Evolutionary conservation across 169 alveolate genomes (phyloP).

Genomic region (Plasmodium reichenowi): DNA sequence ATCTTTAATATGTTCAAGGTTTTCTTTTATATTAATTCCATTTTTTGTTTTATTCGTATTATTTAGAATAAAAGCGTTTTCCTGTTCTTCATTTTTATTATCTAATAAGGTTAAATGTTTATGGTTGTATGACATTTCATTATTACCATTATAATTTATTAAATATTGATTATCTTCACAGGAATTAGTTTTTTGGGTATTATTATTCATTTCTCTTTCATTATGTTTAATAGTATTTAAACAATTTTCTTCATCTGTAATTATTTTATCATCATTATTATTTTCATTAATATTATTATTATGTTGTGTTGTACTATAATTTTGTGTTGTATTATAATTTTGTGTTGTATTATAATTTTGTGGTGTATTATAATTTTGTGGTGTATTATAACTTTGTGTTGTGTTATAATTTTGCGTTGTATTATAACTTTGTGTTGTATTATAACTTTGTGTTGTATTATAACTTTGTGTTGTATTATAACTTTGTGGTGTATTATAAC

Average conservation of each 20-base stretch:
- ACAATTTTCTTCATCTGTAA: neutral
- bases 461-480: too few species aligned
- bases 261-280: neutral
- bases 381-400: too few species aligned
- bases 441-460: too few species aligned
- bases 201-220: neutral
- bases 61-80: neutral
- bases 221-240: neutral
- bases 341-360: too few species aligned
- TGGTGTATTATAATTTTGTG: too few species aligned
- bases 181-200: neutral
- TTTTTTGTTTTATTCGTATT: neutral
- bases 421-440: too few species aligned
- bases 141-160: neutral
- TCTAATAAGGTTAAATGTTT: neutral
- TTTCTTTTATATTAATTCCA: neutral
- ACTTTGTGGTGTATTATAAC: too few species aligned
- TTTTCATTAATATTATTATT: constrained; percentile 4
- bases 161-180: too few species aligned
- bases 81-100: neutral
- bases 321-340: too few species aligned
- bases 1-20: neutral
- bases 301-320: too few species aligned
- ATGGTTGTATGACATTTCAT: neutral
- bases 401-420: too few species aligned